Conservation (phyloP, 2,329 filamentous ascomycete genomes). For the Hypoxylon sp. region DNA sequence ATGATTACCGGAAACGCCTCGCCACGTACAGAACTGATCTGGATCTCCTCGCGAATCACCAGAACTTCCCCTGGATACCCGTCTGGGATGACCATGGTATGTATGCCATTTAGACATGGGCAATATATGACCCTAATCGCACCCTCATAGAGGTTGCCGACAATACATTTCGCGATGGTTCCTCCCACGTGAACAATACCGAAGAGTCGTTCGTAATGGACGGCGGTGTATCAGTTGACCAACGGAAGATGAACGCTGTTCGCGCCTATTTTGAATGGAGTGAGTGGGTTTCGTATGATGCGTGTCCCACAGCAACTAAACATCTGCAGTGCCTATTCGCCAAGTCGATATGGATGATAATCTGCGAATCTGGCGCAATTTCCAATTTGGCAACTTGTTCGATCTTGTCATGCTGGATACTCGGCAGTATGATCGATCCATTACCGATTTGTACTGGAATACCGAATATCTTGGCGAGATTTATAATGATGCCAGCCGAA, state of each 20-base stretch:
- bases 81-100: slow-evolving; percentile 72
- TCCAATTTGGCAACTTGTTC: slow-evolving; percentile 73
- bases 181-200: slow-evolving; percentile 71
- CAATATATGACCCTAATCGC: slow-evolving; percentile 30
- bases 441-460: slow-evolving; percentile 73
- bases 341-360: slow-evolving; percentile 78
- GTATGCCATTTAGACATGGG: background rate
- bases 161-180: slow-evolving; percentile 74
- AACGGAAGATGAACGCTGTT: slow-evolving; percentile 79
- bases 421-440: slow-evolving; percentile 74
- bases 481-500: slow-evolving; percentile 72
- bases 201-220: slow-evolving; percentile 73
- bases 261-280: slow-evolving; percentile 77
- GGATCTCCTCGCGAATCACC: slow-evolving; percentile 68
- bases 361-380: slow-evolving; percentile 75
- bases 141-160: slow-evolving; percentile 65
- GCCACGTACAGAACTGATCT: slow-evolving; percentile 72
- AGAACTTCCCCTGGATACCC: slow-evolving; percentile 71
- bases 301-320: slow-evolving; percentile 3
- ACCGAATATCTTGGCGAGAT: slow-evolving; percentile 67
- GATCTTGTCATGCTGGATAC: slow-evolving; percentile 79
- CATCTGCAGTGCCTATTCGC: slow-evolving; percentile 57
- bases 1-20: slow-evolving; percentile 70
- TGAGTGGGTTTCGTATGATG: slow-evolving; percentile 53
- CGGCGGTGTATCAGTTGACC: slow-evolving; percentile 73